Evolutionary conservation across 352 stramenopile genomes (phyloP), one percentile per base, ranked within the genome.

Genomic region (Discostella stelligera): DNA sequence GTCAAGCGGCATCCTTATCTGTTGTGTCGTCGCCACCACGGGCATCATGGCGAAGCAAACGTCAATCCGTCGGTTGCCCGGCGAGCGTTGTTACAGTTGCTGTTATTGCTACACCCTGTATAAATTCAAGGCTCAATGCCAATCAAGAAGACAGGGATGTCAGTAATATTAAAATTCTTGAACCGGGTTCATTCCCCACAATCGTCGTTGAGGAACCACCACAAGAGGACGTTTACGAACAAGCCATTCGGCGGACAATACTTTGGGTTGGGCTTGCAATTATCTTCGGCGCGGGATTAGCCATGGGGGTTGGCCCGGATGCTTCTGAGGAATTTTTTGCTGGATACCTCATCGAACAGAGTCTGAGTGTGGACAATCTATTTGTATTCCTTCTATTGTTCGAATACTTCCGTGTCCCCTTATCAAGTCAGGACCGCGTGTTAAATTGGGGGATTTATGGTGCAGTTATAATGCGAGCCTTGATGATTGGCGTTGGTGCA

Each of bases 311-410:
- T 16, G 78, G 80, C n/a, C 59, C 83, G n/a, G 32, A 81, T 46
- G 80, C 70, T 1, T 79, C 69, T 11, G 79, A 94, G 49, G 90
- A 96, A 77, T 96, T 95, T 71, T 94, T 93, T 74, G 88, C 93
- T 13, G 91, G 91, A 3, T 96, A 95, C 69, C 63, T 96, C 2
- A 79, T 96, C 32, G 93, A 96, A 80, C 90, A 95, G 73, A 91
- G 80, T 66, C 73, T 96, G 5, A 91, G 77, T 41, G 82, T 96
- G 16, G 93, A 96, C 82, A 96, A 96, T 83, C 77, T 96, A 5
- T 91, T 96, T 53, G 91, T 96, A 6, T 94, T 95, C 72, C 75
- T 95, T 6, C 72, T 95, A 39, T 75, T 96, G 4, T 96, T 96
- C 82, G 89, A 95, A n/a, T 95, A 95, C 69, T 96, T 96, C 74